Conservation (phyloP, 2,329 filamentous ascomycete species). For the Cercospora berteroae region DNA sequence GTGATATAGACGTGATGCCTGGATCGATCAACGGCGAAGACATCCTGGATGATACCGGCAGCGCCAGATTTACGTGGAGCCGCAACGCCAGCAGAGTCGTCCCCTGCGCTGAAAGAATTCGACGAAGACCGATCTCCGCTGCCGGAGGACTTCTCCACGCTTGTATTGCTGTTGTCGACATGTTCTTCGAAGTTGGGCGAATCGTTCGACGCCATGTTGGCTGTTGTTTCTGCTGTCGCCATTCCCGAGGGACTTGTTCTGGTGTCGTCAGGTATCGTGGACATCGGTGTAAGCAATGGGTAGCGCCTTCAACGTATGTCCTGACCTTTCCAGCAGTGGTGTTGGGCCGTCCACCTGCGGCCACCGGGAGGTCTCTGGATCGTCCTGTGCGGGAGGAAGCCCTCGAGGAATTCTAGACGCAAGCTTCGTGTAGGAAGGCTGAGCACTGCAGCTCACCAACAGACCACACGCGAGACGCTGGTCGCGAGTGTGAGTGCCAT, state of each 20-base stretch:
- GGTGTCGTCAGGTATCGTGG: neutral
- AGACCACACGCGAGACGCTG: neutral
- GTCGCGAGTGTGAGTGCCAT: neutral
- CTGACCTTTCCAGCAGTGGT: neutral
- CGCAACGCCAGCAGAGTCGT: neutral
- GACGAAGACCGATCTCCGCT: neutral
- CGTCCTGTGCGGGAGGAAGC: neutral
- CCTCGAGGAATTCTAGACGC: neutral
- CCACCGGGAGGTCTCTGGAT: neutral
- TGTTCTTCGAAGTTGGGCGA: neutral
- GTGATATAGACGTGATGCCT: slow-evolving; percentile 38
- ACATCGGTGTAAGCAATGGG: neutral
- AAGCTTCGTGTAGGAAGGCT: neutral
- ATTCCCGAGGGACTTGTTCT: neutral
- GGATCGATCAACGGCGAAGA: neutral
- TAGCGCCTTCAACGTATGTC: neutral
- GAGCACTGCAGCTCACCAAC: neutral
- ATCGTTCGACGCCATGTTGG: neutral
- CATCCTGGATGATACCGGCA: neutral
- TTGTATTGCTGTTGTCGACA: neutral
- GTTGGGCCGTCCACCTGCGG: neutral
- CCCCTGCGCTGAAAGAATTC: neutral
- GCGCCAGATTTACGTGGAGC: neutral
- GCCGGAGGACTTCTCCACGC: neutral
- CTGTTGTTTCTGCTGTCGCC: neutral